phyloP scores from a whole-genome alignment of 73 alveolate genomes.

The Blepharisma japonicum region DNA sequence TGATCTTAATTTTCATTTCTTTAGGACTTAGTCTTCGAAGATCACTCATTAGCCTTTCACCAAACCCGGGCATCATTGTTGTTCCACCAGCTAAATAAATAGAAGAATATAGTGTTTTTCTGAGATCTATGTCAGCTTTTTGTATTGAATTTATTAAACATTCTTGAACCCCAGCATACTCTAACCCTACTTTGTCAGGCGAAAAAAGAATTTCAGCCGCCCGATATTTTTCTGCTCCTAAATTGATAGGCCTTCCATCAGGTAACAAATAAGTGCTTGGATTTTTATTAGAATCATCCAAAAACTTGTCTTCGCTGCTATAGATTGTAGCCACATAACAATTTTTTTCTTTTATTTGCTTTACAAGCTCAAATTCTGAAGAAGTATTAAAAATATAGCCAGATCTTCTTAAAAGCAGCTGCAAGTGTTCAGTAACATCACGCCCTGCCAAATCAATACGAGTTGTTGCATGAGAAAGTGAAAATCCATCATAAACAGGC shows the following conservation, averaged over 20 bases:
- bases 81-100: constrained; percentile 82
- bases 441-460: constrained; percentile 88
- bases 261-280: constrained; percentile 68
- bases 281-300: constrained; percentile 30
- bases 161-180: constrained; percentile 58
- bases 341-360: constrained; percentile 78
- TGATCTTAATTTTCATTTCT: constrained; percentile 59
- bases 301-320: constrained; percentile 38
- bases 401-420: constrained; percentile 61
- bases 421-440: constrained; percentile 74
- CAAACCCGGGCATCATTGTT: constrained; percentile 76
- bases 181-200: constrained; percentile 49
- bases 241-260: constrained; percentile 60
- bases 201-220: constrained; percentile 79
- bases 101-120: constrained; percentile 68
- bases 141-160: constrained; percentile 62
- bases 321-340: constrained; percentile 60
- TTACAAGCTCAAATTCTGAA: constrained; percentile 73
- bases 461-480: constrained; percentile 73
- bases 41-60: constrained; percentile 72
- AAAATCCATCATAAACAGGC: constrained; percentile 76
- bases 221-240: constrained; percentile 70
- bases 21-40: constrained; percentile 71
- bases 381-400: constrained; percentile 69
- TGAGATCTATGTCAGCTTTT: constrained; percentile 68